Conservation (phyloP, 148 eudicot species). For the Chenopodium berlandieri region DNA sequence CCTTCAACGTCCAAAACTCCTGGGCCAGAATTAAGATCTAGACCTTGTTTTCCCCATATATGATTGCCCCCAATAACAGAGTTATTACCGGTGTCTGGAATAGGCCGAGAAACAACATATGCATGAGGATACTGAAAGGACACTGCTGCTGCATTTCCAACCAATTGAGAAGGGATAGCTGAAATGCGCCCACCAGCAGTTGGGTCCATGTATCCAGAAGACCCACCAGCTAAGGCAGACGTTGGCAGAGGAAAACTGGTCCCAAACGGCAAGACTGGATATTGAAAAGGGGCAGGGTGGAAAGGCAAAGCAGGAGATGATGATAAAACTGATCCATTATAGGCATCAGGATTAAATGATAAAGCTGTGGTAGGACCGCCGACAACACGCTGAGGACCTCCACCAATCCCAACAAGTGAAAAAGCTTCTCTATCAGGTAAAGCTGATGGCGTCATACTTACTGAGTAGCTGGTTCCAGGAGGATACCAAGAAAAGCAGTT, state of each 20-base stretch:
- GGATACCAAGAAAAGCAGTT: constrained; percentile 58
- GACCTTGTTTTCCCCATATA: constrained; percentile 61
- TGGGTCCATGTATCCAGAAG: constrained; percentile 59
- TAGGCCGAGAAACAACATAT: constrained; percentile 35
- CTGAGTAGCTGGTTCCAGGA: constrained; percentile 50
- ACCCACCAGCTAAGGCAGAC: constrained; percentile 44
- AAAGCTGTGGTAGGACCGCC: constrained; percentile 39
- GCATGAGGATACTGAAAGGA: constrained; percentile 66
- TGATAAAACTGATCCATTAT: constrained; percentile 60
- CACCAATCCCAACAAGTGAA: constrained; percentile 44
- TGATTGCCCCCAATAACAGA: constrained; percentile 40
- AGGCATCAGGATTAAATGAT: constrained; percentile 53
- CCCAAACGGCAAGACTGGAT: constrained; percentile 65
- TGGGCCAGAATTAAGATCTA: constrained; percentile 89
- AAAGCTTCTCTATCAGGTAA: constrained; percentile 59
- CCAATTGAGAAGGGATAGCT: constrained; percentile 59
- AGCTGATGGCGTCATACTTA: constrained; percentile 52
- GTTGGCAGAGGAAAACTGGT: constrained; percentile 58
- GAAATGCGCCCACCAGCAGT: constrained; percentile 53
- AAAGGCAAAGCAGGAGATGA: constrained; percentile 75
- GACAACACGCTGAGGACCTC: constrained; percentile 54
- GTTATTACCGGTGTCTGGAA: constrained; percentile 45
- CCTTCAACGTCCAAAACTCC: constrained; percentile 53
- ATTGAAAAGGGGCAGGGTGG: constrained; percentile 56
- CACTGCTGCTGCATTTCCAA: constrained; percentile 53